Evolutionary conservation across 164 flowering plant species (phyloP), one percentile per base, ranked within the genome.

Genomic region (Umbellularia californica): DNA sequence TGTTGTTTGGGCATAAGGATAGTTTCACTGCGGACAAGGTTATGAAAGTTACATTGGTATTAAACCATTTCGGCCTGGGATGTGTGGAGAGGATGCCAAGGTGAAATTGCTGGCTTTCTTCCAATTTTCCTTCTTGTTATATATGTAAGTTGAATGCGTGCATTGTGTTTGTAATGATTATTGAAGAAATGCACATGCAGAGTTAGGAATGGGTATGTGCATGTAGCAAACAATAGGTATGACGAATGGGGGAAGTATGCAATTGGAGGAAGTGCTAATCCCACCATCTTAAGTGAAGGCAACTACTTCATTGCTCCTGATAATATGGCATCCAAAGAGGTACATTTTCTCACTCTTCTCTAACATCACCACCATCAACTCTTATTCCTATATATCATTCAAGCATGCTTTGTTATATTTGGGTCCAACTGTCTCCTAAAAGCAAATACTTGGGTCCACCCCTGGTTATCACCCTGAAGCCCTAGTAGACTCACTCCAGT

Each of bases 81-180:
- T 84, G 89, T 7, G 83, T 88, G 14, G 88, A 93, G 70, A 83
- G 96, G 77, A 90, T 93, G 93, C 97, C 97, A 14, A 90, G 95
- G 98, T 85, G 75, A 69, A 14, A 23, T 2, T 50, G 27, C 24
- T 3, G 13, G 41, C 13, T 25, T 15, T 27, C 3, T 55, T 55
- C 6, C 13, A 22, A 58, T 22, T 58, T 22, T 4, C 63, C 23
- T 58, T 58, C 22, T 58, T 58, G 23, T 58, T 58, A 58, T 22
- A 7, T 4, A 33, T 22, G 41, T 4, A 33, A 1, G 22, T 20
- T 58, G 20, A 19, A 58, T 58, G 23, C 63, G 22, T 58, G 63
- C 63, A 58, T 58, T 58, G 23, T 22, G 20, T 58, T 58, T 5
- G 17, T 15, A 33, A 33, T 33, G 41, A 33, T 33, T 33, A 33